Conservation (phyloP, 1,139 yeast species). For the Zygoascus hellenicus region DNA sequence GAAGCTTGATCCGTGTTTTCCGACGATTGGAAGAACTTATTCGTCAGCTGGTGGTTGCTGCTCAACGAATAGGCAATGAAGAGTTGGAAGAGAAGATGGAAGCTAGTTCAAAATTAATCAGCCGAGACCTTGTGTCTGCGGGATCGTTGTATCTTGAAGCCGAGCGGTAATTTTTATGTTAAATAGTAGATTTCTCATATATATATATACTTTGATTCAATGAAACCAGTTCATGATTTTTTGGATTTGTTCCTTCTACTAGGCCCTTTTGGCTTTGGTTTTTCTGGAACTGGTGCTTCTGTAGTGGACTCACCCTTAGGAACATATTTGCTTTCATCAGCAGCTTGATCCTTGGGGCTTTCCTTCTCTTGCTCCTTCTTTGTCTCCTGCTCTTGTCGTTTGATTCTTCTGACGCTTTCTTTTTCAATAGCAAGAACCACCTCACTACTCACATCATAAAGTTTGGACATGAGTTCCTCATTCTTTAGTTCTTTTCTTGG, state of each 20-base stretch:
- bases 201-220: too few relatives aligned
- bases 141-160: conserved; percentile 71
- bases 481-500: conserved; percentile 62
- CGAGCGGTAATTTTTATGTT: neutral
- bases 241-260: too few relatives aligned
- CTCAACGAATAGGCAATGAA: conserved; percentile 85
- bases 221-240: too few relatives aligned
- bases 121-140: conserved; percentile 95
- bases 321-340: too few relatives aligned
- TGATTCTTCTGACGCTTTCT: conserved; percentile 50
- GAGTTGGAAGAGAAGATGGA: conserved; percentile 88
- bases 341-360: too few relatives aligned
- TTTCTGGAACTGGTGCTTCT: too few relatives aligned
- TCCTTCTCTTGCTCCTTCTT: conserved; percentile 3
- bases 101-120: conserved; percentile 73
- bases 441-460: conserved; percentile 59
- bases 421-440: conserved; percentile 58
- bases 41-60: conserved; percentile 83
- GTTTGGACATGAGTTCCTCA: conserved; percentile 50
- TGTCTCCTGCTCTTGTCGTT: conserved; percentile 12
- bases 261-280: too few relatives aligned
- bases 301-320: too few relatives aligned
- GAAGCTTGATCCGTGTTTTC: conserved; percentile 89
- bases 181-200: neutral
- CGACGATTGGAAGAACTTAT: conserved; percentile 89